Evolutionary conservation across 2,329 filamentous ascomycete genomes (phyloP), one percentile per base, ranked within the genome.

Genomic region (Nothophaeocryptopus gaeumannii): DNA sequence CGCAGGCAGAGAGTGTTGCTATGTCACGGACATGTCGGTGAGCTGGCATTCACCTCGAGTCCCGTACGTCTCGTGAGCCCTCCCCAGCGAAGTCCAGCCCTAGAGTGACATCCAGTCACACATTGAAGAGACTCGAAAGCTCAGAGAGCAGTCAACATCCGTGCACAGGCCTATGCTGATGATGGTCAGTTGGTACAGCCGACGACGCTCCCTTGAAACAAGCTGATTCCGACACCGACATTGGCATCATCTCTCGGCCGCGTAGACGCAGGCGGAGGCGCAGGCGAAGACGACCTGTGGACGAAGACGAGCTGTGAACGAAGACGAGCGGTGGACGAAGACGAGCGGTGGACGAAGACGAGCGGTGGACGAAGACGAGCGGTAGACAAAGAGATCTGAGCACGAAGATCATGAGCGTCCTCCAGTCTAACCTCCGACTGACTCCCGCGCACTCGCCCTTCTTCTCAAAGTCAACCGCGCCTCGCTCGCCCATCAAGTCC

Each of bases 381-480:
- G 30, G 31, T 32, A 12, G 12, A n/a, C 13, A 32, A 31, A 30
- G 39, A 15, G 11, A 33, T 14, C 29, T 5, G 14, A 32, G 39
- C 26, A n/a, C 26, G 39, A 32, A 34, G 41, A 55, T 43, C 50
- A 60, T 58, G 58, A 56, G 36, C 43, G 47, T 51, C 36, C 44
- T 52, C 52, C 46, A 56, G 26, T 51, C 59, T 52, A 51, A 60
- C 67, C 67, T 71, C 50, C 64, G 66, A 55, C 63, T 75, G 61
- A 90, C 88, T 50, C 88, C 89, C 48, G 85, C 87, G 52, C 89
- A 83, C 68, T 90, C 88, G 50, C 88, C 88, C 53, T 74, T 71
- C 55, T 59, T 64, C 47, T 26, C 20, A 26, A 84, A 81, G 63
- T 77, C 78, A 51, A 80, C 83, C 34, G 78, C 81, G 31, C 73